Conservation (phyloP, 1,284 basidiomycete species). For the Coniophora puteana region DNA sequence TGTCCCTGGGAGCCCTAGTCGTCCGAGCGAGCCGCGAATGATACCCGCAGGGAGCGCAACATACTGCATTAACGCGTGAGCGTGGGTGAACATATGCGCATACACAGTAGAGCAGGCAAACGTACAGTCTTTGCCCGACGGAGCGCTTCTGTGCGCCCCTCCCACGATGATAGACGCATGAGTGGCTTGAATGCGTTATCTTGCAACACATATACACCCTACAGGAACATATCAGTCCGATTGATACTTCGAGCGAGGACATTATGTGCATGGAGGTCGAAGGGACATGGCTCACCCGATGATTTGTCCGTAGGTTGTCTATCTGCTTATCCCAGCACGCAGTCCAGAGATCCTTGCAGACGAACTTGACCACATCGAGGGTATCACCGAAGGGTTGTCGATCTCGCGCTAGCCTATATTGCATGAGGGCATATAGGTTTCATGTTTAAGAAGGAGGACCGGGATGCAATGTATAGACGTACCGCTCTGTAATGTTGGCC, state of each 20-base stretch:
- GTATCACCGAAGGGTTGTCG: conserved; percentile 76
- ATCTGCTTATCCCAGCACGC: conserved; percentile 91
- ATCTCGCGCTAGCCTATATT: conserved; percentile 74
- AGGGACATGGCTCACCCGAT: conserved; percentile 53
- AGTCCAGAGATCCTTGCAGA: conserved; percentile 95
- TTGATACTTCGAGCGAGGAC: background rate
- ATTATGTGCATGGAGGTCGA: background rate
- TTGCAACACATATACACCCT: conserved; percentile 94
- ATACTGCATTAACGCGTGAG: conserved; percentile 45
- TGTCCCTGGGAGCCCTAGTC: conserved; percentile 73
- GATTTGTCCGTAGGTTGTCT: conserved; percentile 93
- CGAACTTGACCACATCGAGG: conserved; percentile 89
- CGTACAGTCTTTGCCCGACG: conserved; percentile 68
- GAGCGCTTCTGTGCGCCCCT: conserved; percentile 72
- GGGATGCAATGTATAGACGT: conserved; percentile 25
- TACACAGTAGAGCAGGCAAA: conserved; percentile 5
- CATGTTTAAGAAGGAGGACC: too few relatives aligned
- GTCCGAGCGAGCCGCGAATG: conserved; percentile 75
- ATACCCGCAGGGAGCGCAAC: conserved; percentile 78
- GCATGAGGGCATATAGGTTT: background rate
- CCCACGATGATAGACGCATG: conserved; percentile 72
- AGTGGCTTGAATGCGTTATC: conserved; percentile 90
- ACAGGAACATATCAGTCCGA: conserved; percentile 4
- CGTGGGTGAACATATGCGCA: background rate
- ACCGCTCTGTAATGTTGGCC: conserved; percentile 84